phyloP scores from a whole-genome alignment of 1,139 yeast species.

The Suhomyces taliae region DNA sequence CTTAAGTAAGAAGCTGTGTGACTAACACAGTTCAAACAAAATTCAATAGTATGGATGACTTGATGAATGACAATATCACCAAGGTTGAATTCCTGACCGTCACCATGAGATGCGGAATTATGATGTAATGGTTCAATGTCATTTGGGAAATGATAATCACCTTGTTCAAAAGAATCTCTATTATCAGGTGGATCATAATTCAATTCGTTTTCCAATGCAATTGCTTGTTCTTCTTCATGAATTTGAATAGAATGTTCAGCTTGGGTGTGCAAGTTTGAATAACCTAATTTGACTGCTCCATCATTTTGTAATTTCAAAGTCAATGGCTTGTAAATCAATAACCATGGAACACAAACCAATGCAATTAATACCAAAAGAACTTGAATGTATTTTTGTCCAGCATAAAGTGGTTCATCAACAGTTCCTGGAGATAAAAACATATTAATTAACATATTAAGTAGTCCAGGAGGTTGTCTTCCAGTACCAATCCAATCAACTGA shows the following conservation, averaged over 20 bases:
- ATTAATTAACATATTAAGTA: constrained; percentile 89
- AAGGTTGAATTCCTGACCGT: constrained; percentile 59
- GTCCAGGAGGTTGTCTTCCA: constrained; percentile 82
- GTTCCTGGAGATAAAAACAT: constrained; percentile 95
- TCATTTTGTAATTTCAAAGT: constrained; percentile 40
- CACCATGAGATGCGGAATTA: constrained; percentile 24
- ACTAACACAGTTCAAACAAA: constrained; percentile 94
- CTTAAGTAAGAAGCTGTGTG: constrained; percentile 97
- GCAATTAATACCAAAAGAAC: constrained; percentile 73
- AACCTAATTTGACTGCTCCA: constrained; percentile 31
- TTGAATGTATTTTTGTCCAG: constrained; percentile 83
- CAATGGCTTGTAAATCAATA: constrained; percentile 84
- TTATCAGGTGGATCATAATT: constrained; percentile 13
- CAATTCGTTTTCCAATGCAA: constrained; percentile 24
- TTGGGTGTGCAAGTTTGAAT: constrained; percentile 37
- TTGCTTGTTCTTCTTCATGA: constrained; percentile 34
- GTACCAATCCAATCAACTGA: constrained; percentile 83
- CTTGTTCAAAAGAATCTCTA: constrained; percentile 36
- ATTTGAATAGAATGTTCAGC: constrained; percentile 32
- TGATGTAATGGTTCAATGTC: constrained; percentile 47
- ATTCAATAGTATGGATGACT: constrained; percentile 97
- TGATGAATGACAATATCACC: constrained; percentile 97
- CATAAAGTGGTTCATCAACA: constrained; percentile 77
- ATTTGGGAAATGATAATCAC: constrained; percentile 42
- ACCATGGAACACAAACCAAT: constrained; percentile 91